Conservation (phyloP, 805 yeast genomes). For the Starmerella vaccinii region DNA sequence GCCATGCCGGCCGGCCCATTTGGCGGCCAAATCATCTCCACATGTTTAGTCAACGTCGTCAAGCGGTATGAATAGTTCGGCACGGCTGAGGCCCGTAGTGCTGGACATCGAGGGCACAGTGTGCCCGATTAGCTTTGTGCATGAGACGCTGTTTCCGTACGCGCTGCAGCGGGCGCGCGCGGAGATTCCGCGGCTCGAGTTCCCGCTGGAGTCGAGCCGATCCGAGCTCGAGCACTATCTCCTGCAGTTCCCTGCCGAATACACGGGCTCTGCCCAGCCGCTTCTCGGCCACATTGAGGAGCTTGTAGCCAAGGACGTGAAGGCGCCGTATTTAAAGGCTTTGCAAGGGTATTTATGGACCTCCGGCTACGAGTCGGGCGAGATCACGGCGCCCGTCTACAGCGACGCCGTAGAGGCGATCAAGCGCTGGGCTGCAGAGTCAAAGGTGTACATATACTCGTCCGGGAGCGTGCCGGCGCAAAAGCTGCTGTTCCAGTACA, state of each 20-base stretch:
- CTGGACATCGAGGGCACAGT: conserved; percentile 89
- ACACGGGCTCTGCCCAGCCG: conserved; percentile 26
- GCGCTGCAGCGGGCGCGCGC: conserved; percentile 37
- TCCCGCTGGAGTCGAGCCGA: conserved; percentile 26
- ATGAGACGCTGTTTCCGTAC: conserved; percentile 61
- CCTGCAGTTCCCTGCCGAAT: conserved; percentile 39
- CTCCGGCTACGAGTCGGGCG: conserved; percentile 66
- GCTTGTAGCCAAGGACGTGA: conserved; percentile 57
- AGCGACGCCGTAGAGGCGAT: conserved; percentile 58
- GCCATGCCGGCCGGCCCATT: background rate
- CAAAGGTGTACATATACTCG: conserved; percentile 61
- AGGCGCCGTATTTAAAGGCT: conserved; percentile 64
- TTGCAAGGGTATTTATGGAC: conserved; percentile 82
- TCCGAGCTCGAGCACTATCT: conserved; percentile 30
- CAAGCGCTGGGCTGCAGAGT: conserved; percentile 32
- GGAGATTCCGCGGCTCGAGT: conserved; percentile 18
- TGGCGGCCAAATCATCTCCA: background rate
- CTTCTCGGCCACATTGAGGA: conserved; percentile 42
- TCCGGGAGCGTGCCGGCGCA: conserved; percentile 88
- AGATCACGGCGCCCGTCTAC: conserved; percentile 66
- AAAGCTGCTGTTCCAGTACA: conserved; percentile 57
- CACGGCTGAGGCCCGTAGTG: conserved; percentile 30
- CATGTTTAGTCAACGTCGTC: background rate
- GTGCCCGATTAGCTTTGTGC: conserved; percentile 84
- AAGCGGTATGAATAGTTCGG: background rate